These are phyloP conservation scores for Physaria fendleri DNA, from an alignment of 345 rosid species.

Conservation along the genomic window DNA sequence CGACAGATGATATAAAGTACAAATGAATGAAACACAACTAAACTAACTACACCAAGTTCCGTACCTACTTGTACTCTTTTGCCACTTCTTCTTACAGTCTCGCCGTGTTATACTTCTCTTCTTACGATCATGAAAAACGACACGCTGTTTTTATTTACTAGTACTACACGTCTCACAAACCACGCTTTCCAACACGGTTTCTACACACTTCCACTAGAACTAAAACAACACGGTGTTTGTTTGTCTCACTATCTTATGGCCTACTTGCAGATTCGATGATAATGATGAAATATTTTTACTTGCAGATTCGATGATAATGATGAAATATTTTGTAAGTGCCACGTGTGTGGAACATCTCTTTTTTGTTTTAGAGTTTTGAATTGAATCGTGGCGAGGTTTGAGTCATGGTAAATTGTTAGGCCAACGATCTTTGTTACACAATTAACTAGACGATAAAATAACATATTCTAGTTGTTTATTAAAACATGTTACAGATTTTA, in stretches of 20 bases:
- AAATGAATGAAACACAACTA: background rate
- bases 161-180: conserved; percentile 5
- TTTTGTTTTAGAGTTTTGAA: background rate
- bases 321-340: background rate
- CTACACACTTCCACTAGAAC: background rate
- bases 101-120: conserved; percentile 24
- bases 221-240: background rate
- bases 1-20: background rate
- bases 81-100: background rate
- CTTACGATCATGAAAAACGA: conserved; percentile 16
- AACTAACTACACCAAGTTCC: background rate
- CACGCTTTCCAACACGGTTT: background rate
- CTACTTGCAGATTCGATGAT: background rate
- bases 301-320: background rate
- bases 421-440: background rate
- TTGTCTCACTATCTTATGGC: conserved; percentile 1
- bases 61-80: conserved; percentile 30
- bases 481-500: background rate
- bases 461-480: background rate
- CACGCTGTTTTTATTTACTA: conserved; percentile 3
- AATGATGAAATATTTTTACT: background rate
- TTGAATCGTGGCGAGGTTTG: background rate
- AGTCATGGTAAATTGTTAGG: background rate
- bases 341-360: background rate
- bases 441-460: no score